These are phyloP conservation scores for Cochlearia excelsa DNA, from an alignment of 345 rosid species.

Conservation along the genomic window DNA sequence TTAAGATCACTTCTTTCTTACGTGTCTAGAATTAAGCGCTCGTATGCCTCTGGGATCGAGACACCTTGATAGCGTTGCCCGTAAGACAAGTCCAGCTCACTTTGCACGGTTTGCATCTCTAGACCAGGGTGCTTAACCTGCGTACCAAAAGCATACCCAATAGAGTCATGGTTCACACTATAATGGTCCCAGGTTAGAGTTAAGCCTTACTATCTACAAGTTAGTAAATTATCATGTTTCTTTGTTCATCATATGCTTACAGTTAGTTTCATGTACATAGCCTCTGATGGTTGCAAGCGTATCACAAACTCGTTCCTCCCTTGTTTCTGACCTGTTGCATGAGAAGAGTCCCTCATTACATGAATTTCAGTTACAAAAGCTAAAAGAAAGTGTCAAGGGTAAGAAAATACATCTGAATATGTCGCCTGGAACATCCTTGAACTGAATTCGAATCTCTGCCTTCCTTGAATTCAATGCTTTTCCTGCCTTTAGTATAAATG, in stretches of 20 bases:
- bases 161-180: constrained; percentile 23
- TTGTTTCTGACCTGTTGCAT: constrained; percentile 67
- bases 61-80: constrained; percentile 82
- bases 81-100: constrained; percentile 95
- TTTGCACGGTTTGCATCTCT: constrained; percentile 89
- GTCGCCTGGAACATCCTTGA: constrained; percentile 98
- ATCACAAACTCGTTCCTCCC: constrained; percentile 98
- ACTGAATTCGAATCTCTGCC: constrained; percentile 98
- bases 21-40: constrained; percentile 98
- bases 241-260: constrained; percentile 42
- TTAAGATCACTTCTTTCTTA: too few relatives aligned
- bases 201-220: background rate
- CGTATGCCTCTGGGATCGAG: constrained; percentile 92
- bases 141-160: constrained; percentile 18
- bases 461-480: constrained; percentile 94
- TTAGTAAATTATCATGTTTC: background rate
- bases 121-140: constrained; percentile 99
- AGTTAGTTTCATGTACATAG: constrained; percentile 97
- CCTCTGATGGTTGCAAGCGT: constrained; percentile 95
- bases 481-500: constrained; percentile 94
- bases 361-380: background rate
- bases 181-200: constrained; percentile 1
- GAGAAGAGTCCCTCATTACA: constrained; percentile 1
- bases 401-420: constrained; percentile 68
- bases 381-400: background rate